These are phyloP conservation scores for Calonectria pseudoreteaudii DNA, from an alignment of 2,329 filamentous ascomycete genomes.

Conservation along the genomic window DNA sequence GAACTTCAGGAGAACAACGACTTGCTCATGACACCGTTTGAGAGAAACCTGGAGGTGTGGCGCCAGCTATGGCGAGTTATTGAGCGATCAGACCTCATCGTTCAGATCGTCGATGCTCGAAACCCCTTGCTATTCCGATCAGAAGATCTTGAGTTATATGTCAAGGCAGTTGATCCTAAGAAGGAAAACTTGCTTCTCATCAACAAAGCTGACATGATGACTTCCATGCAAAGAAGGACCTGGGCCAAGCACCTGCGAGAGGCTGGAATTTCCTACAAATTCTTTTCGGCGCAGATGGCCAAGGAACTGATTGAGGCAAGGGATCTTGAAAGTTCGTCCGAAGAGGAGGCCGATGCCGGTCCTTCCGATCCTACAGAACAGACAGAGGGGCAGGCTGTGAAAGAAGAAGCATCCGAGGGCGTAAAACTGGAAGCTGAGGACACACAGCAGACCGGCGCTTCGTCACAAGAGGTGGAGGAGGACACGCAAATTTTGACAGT, in stretches of 20 bases:
- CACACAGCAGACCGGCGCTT: conserved; percentile 38
- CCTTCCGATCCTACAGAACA: conserved; percentile 37
- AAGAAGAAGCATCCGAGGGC: conserved; percentile 33
- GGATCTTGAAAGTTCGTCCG: conserved; percentile 63
- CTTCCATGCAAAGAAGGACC: conserved; percentile 78
- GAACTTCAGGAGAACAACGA: conserved; percentile 95
- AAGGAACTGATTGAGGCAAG: conserved; percentile 88
- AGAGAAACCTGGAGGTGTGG: conserved; percentile 98
- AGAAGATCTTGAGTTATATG: conserved; percentile 92
- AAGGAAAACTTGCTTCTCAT: conserved; percentile 94
- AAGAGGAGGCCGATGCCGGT: conserved; percentile 48
- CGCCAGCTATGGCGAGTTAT: conserved; percentile 98
- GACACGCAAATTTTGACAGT: conserved; percentile 89
- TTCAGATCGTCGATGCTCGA: conserved; percentile 97
- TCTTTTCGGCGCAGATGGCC: conserved; percentile 94
- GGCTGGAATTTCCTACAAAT: conserved; percentile 88
- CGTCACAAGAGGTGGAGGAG: conserved; percentile 57
- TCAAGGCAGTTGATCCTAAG: conserved; percentile 88
- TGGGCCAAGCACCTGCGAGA: conserved; percentile 91
- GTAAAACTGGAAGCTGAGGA: conserved; percentile 43
- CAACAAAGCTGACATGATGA: conserved; percentile 99
- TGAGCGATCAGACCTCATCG: conserved; percentile 92
- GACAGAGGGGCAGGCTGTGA: conserved; percentile 22
- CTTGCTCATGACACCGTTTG: conserved; percentile 96
- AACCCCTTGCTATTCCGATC: conserved; percentile 95